These are phyloP conservation scores for Fusarium mundagurra DNA, from an alignment of 2,329 filamentous ascomycete species.

Conservation along the genomic window DNA sequence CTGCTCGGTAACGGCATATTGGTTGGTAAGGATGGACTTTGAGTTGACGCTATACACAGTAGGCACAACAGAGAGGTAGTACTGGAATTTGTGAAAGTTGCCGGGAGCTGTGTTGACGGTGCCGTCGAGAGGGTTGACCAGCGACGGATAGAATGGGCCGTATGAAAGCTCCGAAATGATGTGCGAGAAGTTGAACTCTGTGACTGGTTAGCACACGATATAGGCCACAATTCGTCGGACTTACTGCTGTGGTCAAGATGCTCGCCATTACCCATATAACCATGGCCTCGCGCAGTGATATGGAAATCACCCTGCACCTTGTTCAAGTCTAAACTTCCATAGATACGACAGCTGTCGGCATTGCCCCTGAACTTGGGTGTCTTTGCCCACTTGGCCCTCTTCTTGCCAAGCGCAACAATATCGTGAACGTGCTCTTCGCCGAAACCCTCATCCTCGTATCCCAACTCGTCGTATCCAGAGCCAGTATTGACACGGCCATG, in stretches of 20 bases:
- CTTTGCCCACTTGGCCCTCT: slow-evolving; percentile 75
- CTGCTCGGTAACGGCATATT: slow-evolving; percentile 97
- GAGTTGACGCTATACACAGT: slow-evolving; percentile 83
- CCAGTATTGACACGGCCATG: slow-evolving; percentile 63
- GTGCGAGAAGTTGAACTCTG: slow-evolving; percentile 97
- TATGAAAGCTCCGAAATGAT: slow-evolving; percentile 96
- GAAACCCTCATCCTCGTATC: slow-evolving; percentile 71
- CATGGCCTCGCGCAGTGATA: slow-evolving; percentile 93
- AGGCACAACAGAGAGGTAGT: slow-evolving; percentile 94
- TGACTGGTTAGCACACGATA: slow-evolving; percentile 29
- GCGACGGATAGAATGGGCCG: slow-evolving; percentile 93
- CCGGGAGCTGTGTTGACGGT: slow-evolving; percentile 79
- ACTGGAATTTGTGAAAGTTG: slow-evolving; percentile 97
- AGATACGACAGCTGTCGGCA: slow-evolving; percentile 86
- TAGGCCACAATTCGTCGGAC: slow-evolving; percentile 43
- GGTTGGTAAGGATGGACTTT: slow-evolving; percentile 87
- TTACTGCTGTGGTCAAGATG: slow-evolving; percentile 86
- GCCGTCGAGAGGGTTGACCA: slow-evolving; percentile 92
- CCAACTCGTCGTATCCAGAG: slow-evolving; percentile 58
- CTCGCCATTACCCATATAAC: slow-evolving; percentile 81
- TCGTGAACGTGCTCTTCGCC: slow-evolving; percentile 90
- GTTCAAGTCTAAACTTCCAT: slow-evolving; percentile 89
- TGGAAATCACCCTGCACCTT: slow-evolving; percentile 99
- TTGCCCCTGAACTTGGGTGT: slow-evolving; percentile 73
- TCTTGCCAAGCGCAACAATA: slow-evolving; percentile 77